Evolutionary conservation across 1,139 yeast genomes (phyloP).

Genomic region (Pichia sp.): DNA sequence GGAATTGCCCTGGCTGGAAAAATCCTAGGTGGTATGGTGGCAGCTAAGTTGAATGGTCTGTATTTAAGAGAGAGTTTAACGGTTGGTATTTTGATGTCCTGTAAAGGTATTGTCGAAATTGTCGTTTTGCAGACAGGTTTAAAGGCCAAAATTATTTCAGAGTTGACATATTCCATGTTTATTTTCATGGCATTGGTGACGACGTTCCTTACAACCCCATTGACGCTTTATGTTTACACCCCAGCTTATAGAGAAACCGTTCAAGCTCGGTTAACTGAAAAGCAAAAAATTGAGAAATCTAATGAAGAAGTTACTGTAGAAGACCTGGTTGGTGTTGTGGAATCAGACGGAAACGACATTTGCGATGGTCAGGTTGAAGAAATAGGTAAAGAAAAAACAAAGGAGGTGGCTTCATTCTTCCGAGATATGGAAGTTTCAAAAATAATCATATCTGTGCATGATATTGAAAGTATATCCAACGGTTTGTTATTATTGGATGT

Average conservation of each 20-base stretch:
- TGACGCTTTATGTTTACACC: slow-evolving; percentile 55
- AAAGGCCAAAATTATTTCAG: slow-evolving; percentile 56
- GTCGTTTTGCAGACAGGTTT: slow-evolving; percentile 71
- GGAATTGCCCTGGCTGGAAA: slow-evolving; percentile 60
- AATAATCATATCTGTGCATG: slow-evolving; percentile 20
- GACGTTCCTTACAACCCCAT: slow-evolving; percentile 68
- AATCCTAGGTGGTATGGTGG: slow-evolving; percentile 54
- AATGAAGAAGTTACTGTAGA: neutral
- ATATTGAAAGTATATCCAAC: slow-evolving; percentile 22
- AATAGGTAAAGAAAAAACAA: no score
- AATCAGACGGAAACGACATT: neutral
- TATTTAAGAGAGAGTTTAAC: slow-evolving; percentile 65
- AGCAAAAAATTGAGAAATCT: slow-evolving; percentile 5
- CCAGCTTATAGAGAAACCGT: slow-evolving; percentile 48
- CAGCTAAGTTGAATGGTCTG: slow-evolving; percentile 53
- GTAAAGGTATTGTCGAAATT: slow-evolving; percentile 80
- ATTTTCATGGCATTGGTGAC: slow-evolving; percentile 72
- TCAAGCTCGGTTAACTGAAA: slow-evolving; percentile 22
- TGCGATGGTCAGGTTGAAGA: neutral
- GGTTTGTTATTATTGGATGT: slow-evolving; percentile 21
- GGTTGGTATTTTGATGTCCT: slow-evolving; percentile 79
- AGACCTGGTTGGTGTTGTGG: neutral
- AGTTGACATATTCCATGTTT: slow-evolving; percentile 67
- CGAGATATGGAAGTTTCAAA: slow-evolving; percentile 14
- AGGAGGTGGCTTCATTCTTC: neutral